These are phyloP conservation scores for Corymbia calophylla DNA, from an alignment of 441 rosid species.

Conservation along the genomic window DNA sequence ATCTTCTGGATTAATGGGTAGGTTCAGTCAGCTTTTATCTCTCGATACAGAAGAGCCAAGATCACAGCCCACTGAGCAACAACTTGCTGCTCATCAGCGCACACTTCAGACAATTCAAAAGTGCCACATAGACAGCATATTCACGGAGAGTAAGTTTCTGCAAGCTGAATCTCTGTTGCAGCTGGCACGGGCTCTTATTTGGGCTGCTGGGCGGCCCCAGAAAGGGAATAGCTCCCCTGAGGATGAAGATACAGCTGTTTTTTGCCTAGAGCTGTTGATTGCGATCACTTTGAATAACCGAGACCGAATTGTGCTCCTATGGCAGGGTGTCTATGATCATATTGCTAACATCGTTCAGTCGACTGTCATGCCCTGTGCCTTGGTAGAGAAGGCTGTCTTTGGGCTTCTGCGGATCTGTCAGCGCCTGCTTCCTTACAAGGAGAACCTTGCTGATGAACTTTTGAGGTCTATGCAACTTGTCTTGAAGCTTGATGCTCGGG, in stretches of 20 bases:
- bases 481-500: constrained; percentile 91
- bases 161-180: constrained; percentile 84
- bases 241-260: constrained; percentile 94
- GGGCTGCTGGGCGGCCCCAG: constrained; percentile 84
- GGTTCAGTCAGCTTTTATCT: constrained; percentile 93
- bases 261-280: constrained; percentile 89
- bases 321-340: constrained; percentile 97
- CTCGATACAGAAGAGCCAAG: constrained; percentile 96
- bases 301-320: constrained; percentile 81
- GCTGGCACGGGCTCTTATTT: constrained; percentile 78
- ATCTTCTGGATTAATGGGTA: constrained; percentile 91
- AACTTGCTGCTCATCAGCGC: constrained; percentile 90
- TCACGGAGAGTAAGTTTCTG: constrained; percentile 89
- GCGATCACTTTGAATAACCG: constrained; percentile 91
- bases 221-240: constrained; percentile 74
- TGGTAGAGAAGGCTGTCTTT: constrained; percentile 93
- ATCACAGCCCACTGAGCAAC: constrained; percentile 85
- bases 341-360: constrained; percentile 92
- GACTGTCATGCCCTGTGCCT: constrained; percentile 76
- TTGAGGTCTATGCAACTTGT: constrained; percentile 90
- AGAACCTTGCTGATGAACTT: constrained; percentile 88
- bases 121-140: constrained; percentile 92
- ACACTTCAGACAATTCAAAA: constrained; percentile 80
- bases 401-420: constrained; percentile 92
- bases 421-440: constrained; percentile 93